phyloP scores from a whole-genome alignment of 306 rosid species.

The Begonia loranthoides region DNA sequence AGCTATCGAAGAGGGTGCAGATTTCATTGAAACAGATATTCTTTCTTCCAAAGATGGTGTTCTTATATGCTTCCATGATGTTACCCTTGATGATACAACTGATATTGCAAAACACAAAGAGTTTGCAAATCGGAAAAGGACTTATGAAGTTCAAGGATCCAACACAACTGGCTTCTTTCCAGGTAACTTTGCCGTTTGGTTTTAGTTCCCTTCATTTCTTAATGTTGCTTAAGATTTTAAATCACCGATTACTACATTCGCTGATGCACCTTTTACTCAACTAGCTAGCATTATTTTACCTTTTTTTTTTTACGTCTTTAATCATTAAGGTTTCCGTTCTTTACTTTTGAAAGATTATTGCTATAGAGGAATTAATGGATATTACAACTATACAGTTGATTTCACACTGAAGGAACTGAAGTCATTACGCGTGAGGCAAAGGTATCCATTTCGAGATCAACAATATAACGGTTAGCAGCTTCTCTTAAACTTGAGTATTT shows the following conservation, averaged over 20 bases:
- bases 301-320: neutral
- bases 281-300: too few relatives aligned
- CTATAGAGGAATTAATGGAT: neutral
- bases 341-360: neutral
- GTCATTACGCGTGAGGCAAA: slow-evolving; percentile 63
- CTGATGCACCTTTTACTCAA: neutral
- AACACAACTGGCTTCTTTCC: slow-evolving; percentile 61
- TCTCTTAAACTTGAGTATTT: neutral
- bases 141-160: slow-evolving; percentile 63
- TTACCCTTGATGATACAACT: slow-evolving; percentile 59
- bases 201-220: neutral
- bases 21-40: slow-evolving; percentile 90
- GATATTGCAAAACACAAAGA: slow-evolving; percentile 42
- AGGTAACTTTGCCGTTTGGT: slow-evolving; percentile 28
- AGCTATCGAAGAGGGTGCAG: slow-evolving; percentile 93
- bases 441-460: slow-evolving; percentile 62
- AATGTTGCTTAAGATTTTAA: neutral
- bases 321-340: neutral
- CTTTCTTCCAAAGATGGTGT: slow-evolving; percentile 80
- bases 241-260: neutral
- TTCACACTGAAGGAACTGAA: slow-evolving; percentile 62
- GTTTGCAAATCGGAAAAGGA: slow-evolving; percentile 67
- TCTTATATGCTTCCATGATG: slow-evolving; percentile 79
- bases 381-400: slow-evolving; percentile 51
- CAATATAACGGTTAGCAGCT: slow-evolving; percentile 45